Percentiles rank a stretch among this genome's conserved stretches.
Conservation (phyloP, 2,329 filamentous ascomycete species). For the Capronia americana region DNA sequence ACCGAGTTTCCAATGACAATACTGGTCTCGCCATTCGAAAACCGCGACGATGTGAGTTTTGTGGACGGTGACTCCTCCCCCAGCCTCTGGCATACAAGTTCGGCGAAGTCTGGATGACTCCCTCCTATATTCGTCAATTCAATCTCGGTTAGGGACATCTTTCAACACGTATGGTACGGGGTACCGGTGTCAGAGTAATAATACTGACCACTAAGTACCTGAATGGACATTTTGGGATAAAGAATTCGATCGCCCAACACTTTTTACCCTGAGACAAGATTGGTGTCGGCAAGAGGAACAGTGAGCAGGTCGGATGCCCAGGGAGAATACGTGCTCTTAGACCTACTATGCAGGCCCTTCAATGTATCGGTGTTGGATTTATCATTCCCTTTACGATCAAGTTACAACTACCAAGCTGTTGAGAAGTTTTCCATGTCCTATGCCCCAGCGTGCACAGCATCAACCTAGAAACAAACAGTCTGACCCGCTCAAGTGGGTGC, state of each 20-base stretch:
- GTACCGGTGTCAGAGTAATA: background rate
- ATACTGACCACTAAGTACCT: conserved; percentile 13
- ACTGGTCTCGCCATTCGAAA: conserved; percentile 90
- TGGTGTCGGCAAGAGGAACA: no score
- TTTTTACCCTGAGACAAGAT: no score
- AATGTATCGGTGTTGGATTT: no score
- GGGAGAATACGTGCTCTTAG: no score
- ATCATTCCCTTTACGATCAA: no score
- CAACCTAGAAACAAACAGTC: no score
- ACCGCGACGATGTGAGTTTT: conserved; percentile 47
- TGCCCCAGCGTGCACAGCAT: no score
- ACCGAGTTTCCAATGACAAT: conserved; percentile 97
- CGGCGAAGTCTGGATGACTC: conserved; percentile 17
- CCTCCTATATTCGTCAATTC: conserved; percentile 8
- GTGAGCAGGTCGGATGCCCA: no score
- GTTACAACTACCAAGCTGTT: no score
- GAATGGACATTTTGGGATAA: conserved; percentile 10
- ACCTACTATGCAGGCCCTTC: no score
- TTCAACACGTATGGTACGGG: conserved; percentile 3
- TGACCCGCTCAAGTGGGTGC: no score
- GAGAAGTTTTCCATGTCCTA: no score
- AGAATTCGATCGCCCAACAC: background rate
- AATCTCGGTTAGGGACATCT: conserved; percentile 1
- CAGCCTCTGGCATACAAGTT: conserved; percentile 14
- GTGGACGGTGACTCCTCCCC: conserved; percentile 11